Base-by-base conservation (phyloP, 2,329 filamentous ascomycete genomes). In the Sclerotinia nivalis region DNA sequence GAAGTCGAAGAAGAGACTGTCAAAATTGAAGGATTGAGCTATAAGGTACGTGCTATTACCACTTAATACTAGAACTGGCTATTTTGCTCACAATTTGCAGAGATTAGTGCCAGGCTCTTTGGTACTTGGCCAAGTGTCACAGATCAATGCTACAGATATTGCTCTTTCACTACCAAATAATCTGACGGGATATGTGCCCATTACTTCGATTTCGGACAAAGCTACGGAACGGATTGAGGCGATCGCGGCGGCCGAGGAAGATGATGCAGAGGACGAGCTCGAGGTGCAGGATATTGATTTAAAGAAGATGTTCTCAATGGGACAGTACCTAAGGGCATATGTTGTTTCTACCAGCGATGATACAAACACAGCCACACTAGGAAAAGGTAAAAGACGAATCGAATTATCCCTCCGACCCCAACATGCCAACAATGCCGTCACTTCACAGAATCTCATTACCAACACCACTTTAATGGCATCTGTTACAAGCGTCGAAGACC, bases 401-500 rank as follows among this genome's bases (percentile, higher is more conserved):
- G 93, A 97, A 78, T 85, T 99, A 25, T 95, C 95, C 0, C 83
- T 98, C 45, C 88, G 92, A 64, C 96, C 96, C 2, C 85, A 86
- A 71, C 86, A 92, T 72, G 86, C 93, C 68, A 99, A 99, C 79
- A 86, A 86, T 2, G 90, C 92, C 1, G 83, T 99, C 31, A 84
- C 86, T 4, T 86, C 88, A 74, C 88, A 91, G 54, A 93, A 93
- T 75, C 81, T 97, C 13, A 88, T 96, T 13, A 81, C 86, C 54
- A 91, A 97, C 77, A 86, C 84, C 73, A 93, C 92, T 59, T 83
- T 98, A 28, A 96, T 98, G 85, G 95, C 93, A 2, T 91, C 93
- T 0, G 90, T 99, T 37, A 82, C 87, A 65, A 99, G 95, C 80
- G 91, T 96, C n/a, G 95, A 99, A 80, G 96, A 99, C 76, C 94